Evolutionary conservation across 164 flowering plant species (phyloP).

Genomic region (Umbellularia californica): DNA sequence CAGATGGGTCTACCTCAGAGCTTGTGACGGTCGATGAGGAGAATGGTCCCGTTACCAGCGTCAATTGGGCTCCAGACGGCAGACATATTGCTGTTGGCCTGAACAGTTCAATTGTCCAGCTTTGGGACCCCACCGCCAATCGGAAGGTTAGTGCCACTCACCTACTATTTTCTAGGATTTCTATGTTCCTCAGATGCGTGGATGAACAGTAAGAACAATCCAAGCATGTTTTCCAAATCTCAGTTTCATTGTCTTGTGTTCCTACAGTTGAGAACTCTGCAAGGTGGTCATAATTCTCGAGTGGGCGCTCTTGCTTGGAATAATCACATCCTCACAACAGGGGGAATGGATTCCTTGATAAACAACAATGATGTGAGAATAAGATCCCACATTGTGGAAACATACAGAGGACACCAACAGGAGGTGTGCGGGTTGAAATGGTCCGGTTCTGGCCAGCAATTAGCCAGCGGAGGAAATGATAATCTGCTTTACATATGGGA

Average conservation of each 20-base stretch:
- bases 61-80: slow-evolving; percentile 68
- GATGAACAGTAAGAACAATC: background rate
- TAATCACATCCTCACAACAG: slow-evolving; percentile 53
- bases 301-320: slow-evolving; percentile 65
- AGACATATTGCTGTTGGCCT: slow-evolving; percentile 51
- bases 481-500: slow-evolving; percentile 66
- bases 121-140: slow-evolving; percentile 51
- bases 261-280: slow-evolving; percentile 48
- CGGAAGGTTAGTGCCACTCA: slow-evolving; percentile 21
- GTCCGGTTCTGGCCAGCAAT: slow-evolving; percentile 58
- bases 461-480: slow-evolving; percentile 74
- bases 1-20: slow-evolving; percentile 43
- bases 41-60: slow-evolving; percentile 53
- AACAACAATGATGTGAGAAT: slow-evolving; percentile 60
- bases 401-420: slow-evolving; percentile 51
- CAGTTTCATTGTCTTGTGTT: background rate
- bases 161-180: background rate
- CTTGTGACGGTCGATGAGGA: slow-evolving; percentile 47
- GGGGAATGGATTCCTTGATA: slow-evolving; percentile 53
- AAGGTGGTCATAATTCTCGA: slow-evolving; percentile 44
- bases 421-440: slow-evolving; percentile 69
- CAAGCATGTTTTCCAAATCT: background rate
- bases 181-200: background rate
- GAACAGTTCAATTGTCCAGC: slow-evolving; percentile 51
- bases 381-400: slow-evolving; percentile 43